Base-by-base conservation (phyloP, 2,329 filamentous ascomycete species). In the Hawksworthiomyces lignivorus region DNA sequence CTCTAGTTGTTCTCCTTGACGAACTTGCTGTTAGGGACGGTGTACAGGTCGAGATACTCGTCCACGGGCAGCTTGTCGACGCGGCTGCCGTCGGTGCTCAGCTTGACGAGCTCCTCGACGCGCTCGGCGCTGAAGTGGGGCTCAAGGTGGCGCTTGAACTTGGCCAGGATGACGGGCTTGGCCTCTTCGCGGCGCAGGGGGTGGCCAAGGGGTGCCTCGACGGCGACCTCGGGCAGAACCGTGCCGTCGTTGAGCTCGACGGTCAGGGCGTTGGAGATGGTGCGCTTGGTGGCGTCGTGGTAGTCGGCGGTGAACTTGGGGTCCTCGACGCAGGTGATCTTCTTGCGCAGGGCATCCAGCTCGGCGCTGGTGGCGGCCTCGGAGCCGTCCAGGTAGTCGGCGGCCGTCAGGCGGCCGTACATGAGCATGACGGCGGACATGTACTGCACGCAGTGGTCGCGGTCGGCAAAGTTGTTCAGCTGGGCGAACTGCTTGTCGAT, bases 381-480 rank as follows among this genome's bases (percentile, higher is more conserved):
- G 54, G 82, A 78, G 55, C 86, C 87, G 62, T 98, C 92, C 35
- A 81, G 80, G 73, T 98, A 98, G 71, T 98, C 92, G 51, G 76
- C 85, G 38, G 92, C 90, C 56, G 89, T 85, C 49, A 98, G 84
- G 52, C 92, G 88, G 64, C 92, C 87, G 66, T 90, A 97, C 53
- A 84, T 83, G 53, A 98, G 83, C 88, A 97, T 97, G 57, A 87
- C 88, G 50, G 89, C 74, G 60, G 87, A 86, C 92, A 98, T 98
- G 79, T 98, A 98, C 72, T 97, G 92, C 54, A 98, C 90, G 70
- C 92, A 98, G 77, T 98, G 92, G 68, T 98, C 92, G 59, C 92
- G 88, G 70, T 98, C 92, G 59, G 92, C 92, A 60, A 97, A 98
- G 80, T 98, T 98, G 74, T 96, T 89, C 87, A 98, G 94, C 55